phyloP scores from a whole-genome alignment of 305 asterid species.

The Fraxinus greggii region DNA sequence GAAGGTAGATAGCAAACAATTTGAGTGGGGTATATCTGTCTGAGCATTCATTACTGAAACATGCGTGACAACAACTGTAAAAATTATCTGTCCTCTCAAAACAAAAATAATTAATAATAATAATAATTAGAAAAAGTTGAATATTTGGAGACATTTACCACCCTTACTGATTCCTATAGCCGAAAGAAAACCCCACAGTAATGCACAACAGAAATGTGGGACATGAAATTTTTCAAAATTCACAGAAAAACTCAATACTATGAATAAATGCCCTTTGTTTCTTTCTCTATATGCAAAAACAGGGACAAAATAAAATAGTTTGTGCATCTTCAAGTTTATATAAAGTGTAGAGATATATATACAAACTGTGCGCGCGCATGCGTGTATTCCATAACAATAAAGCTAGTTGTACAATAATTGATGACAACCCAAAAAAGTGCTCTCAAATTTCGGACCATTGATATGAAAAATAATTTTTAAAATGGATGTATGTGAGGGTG shows the following conservation, averaged over 20 bases:
- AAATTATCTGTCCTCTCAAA: not conserved
- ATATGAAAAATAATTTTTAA: too few species aligned
- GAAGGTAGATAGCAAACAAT: not conserved
- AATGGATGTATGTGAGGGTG: too few species aligned
- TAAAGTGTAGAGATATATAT: not conserved
- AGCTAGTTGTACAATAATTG: too few species aligned
- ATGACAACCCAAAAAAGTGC: too few species aligned
- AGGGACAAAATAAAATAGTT: not conserved
- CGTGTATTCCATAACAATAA: not conserved
- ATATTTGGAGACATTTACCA: not conserved
- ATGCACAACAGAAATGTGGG: not conserved
- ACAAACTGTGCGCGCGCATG: not conserved
- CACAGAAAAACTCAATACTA: not conserved
- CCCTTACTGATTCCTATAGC: not conserved
- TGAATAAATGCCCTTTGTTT: not conserved
- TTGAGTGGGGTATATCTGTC: not conserved
- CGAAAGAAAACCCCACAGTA: not conserved
- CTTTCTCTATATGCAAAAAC: not conserved
- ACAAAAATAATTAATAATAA: not conserved
- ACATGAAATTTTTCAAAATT: not conserved
- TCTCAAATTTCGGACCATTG: too few species aligned
- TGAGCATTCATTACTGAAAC: constrained; percentile 3
- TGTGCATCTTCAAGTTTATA: not conserved
- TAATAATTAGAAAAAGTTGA: not conserved
- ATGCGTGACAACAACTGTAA: constrained; percentile 9